Base-by-base conservation (phyloP, 2,329 filamentous ascomycete genomes). In the Colletotrichum caudatum region DNA sequence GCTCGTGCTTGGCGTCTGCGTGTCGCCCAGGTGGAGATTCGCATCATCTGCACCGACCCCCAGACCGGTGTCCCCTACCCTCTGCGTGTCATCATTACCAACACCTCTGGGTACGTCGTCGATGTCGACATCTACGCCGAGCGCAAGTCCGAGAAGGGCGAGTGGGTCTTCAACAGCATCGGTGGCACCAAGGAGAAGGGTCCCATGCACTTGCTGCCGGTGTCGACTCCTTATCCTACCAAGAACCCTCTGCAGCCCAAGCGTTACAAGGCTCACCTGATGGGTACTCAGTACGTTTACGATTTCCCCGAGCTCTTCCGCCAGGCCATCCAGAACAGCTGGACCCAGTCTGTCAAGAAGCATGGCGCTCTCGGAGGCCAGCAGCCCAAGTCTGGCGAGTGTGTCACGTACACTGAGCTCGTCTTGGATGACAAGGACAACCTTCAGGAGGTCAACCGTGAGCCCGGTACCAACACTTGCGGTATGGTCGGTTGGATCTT, bases 291-390 rank as follows among this genome's bases (percentile, higher is more conserved):
- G 84, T 99, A 98, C 81, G 96, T 98, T 66, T 99, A 99, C 82
- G 96, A 99, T 83, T 99, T 99, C 92, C 96, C 96, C 39, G 96
- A 99, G 88, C 91, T 99, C 60, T 99, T 99, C 93, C 91, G 96
- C 79, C 96, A 98, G 84, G 94, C 96, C 56, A 94, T 97, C 80
- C 94, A 98, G 86, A 98, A 98, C 87, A 93, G 90, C 83, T 99
- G 96, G 96, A 84, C 86, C 79, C 91, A 92, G 81, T 90, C 91
- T 68, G 88, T 93, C 74, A 90, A 91, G 81, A 91, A 91, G 80
- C 91, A 95, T 78, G 88, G 94, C 14, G 86, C 88, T 26, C 85
- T 98, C 72, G 90, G 90, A 61, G 90, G 94, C 53, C 94, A 94
- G 85, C 92, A 95, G 82, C 96, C 96, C 44, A 88, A 91, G 64